Evolutionary conservation across 805 yeast species (phyloP), one percentile per base, ranked within the genome.

Genomic region (Kodamaea neixiangensis): DNA sequence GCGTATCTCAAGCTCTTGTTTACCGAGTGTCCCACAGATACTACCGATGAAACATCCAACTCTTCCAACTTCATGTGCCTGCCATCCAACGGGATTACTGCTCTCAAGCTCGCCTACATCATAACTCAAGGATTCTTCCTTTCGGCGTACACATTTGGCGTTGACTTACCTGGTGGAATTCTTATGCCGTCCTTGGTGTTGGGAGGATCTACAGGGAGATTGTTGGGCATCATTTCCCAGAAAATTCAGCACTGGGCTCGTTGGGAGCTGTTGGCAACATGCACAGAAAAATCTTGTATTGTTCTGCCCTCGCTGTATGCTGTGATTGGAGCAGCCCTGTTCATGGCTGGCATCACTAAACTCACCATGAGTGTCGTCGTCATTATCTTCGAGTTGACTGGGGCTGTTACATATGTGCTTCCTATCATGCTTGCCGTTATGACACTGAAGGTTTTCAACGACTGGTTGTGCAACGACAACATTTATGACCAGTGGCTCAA

Each of bases 361-460:
- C 79, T 89, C 69, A 88, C 92, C 3, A 85, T 89, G 55, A 80
- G 90, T 41, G 84, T 86, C 6, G 96, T 92, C 1, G 89, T 94
- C 13, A 87, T 96, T 39, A 91, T 94, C 96, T 89, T 92, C 68
- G 98, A 94, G 69, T 72, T 94, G 37, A 88, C 96, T 0, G 97
- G 96, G 20, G 97, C 96, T 0, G 75, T 90, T 45, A 80, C 87
- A 0, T 89, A 89, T 61, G 90, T 89, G 1, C 71, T 89, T 41
- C 97, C 97, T 0, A 86, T 89, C 25, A 89, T 89, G 97, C 71
- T 83, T 11, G 86, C 92, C 0, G 96, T 89, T 2, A 79, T 90
- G 74, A 76, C 84, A 7, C 81, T 92, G 44, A 84, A 87, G 59
- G 79, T 87, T 67, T 77, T 83, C n/a, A 85, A 82, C 55, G 94